These are phyloP conservation scores for Choiromyces venosus DNA, from an alignment of 495 filamentous ascomycete species.

Conservation along the genomic window DNA sequence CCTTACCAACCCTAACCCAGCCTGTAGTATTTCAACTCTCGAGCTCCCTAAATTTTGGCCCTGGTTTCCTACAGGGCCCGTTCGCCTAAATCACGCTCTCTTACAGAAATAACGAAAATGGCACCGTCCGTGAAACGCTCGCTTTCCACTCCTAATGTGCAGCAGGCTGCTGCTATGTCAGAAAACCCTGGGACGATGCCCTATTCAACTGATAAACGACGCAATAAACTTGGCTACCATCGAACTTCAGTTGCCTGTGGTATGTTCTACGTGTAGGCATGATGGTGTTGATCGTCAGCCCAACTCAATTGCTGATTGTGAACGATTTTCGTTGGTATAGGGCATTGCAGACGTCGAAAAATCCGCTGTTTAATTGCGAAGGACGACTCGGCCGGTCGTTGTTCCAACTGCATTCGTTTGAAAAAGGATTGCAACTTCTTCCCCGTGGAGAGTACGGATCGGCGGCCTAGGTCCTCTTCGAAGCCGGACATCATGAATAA, in stretches of 20 bases:
- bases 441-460: constrained; percentile 61
- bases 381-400: constrained; percentile 75
- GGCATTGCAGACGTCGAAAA: constrained; percentile 89
- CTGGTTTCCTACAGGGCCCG: constrained; percentile 40
- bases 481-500: constrained; percentile 39
- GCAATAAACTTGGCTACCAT: constrained; percentile 96
- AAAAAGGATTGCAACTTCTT: constrained; percentile 95
- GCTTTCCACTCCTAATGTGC: constrained; percentile 40
- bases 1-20: constrained; percentile 28
- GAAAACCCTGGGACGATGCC: constrained; percentile 24
- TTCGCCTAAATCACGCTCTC: constrained; percentile 42
- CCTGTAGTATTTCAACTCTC: constrained; percentile 39
- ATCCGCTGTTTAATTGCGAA: constrained; percentile 81
- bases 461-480: constrained; percentile 40
- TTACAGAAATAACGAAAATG: constrained; percentile 35
- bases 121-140: constrained; percentile 41
- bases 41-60: constrained; percentile 37
- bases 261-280: constrained; percentile 52
- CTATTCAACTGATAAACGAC: constrained; percentile 68
- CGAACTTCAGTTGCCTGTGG: constrained; percentile 95
- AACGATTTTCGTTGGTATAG: constrained; percentile 48
- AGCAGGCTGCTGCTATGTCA: constrained; percentile 33
- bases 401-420: constrained; percentile 90
- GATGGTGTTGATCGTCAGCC: constrained; percentile 24
- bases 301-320: constrained; percentile 36